phyloP scores from a whole-genome alignment of 495 filamentous ascomycete genomes.

The Trichoderma orchidacearum region DNA sequence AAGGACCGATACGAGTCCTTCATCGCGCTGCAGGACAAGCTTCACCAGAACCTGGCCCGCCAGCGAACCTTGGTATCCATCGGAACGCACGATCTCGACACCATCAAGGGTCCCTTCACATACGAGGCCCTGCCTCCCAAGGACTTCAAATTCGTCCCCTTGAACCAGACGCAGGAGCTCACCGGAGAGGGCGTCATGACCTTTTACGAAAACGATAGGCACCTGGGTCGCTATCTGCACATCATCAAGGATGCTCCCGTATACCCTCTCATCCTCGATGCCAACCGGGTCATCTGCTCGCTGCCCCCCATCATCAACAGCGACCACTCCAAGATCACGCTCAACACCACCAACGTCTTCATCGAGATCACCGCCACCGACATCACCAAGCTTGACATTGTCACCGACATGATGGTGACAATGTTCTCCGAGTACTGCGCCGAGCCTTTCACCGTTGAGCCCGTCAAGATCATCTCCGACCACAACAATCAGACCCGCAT shows the following conservation, averaged over 20 bases:
- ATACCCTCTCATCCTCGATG: slow-evolving; percentile 94
- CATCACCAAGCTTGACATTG: slow-evolving; percentile 91
- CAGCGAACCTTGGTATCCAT: slow-evolving; percentile 90
- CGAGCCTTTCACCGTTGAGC: slow-evolving; percentile 85
- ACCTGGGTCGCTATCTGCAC: slow-evolving; percentile 69
- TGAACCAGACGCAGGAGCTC: slow-evolving; percentile 86
- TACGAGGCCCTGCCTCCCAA: slow-evolving; percentile 90
- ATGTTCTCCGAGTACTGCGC: slow-evolving; percentile 94
- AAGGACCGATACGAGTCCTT: slow-evolving; percentile 87
- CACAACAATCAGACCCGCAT: slow-evolving; percentile 77
- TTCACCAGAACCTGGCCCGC: slow-evolving; percentile 90
- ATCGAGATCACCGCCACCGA: slow-evolving; percentile 97
- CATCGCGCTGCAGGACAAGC: slow-evolving; percentile 95
- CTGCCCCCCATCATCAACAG: slow-evolving; percentile 97
- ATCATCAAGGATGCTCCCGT: slow-evolving; percentile 90
- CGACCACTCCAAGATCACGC: slow-evolving; percentile 86
- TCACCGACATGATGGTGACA: slow-evolving; percentile 83
- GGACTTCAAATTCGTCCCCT: slow-evolving; percentile 76
- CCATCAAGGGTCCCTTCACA: slow-evolving; percentile 85
- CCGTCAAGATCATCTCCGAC: slow-evolving; percentile 75
- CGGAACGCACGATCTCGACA: slow-evolving; percentile 93
- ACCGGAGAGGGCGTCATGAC: slow-evolving; percentile 80
- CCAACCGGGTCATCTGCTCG: slow-evolving; percentile 76
- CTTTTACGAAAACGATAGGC: slow-evolving; percentile 86
- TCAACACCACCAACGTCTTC: slow-evolving; percentile 83